Evolutionary conservation across 1,139 yeast genomes (phyloP), one percentile per base, ranked within the genome.

Genomic region (Taphrina wiesneri): DNA sequence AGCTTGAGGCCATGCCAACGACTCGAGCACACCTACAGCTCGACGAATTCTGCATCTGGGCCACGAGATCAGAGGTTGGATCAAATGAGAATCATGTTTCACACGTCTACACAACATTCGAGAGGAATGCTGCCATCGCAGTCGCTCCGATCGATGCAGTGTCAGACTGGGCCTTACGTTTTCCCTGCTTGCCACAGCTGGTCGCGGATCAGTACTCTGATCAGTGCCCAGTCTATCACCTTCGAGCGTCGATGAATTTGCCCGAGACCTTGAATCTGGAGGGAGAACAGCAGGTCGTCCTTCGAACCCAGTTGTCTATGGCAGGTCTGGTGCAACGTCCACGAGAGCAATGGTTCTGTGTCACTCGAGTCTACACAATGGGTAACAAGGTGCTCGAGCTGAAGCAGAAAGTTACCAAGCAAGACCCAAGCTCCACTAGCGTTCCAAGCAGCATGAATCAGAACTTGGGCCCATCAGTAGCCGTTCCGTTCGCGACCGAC

Each of bases 31-130:
- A 59, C 34, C 32, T 65, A 26, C 65, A 32, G 21, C 19, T 65
- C n/a, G 63, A 60, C 9, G 67, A 65, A 23, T 65, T 65, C 46
- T 46, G 61, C 47, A 59, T 65, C 54, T 65, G 67, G 67, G 64
- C 63, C 41, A 65, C 67, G 17, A 39, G 45, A 9, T 23, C 46
- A 23, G 13, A 51, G 23, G 51, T 47, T 2, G 67, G 47, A n/a
- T 25, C 47, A 15, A 30, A 13, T 4, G 51, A 60, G 26, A 51
- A 26, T 34, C 26, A 39, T 15, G 43, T 45, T 3, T 60, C 57
- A 6, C 63, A 49, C 32, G 60, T 65, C 34, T 65, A 65, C 60
- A 47, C 67, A n/a, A 39, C 56, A 4, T 36, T 62, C 11, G 53
- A 62, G 7, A 47, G 49, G 19, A 30, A 54, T 25, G 49, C 57